These are phyloP conservation scores for Phytophthora pistaciae DNA, from an alignment of 352 stramenopile genomes.

Conservation along the genomic window DNA sequence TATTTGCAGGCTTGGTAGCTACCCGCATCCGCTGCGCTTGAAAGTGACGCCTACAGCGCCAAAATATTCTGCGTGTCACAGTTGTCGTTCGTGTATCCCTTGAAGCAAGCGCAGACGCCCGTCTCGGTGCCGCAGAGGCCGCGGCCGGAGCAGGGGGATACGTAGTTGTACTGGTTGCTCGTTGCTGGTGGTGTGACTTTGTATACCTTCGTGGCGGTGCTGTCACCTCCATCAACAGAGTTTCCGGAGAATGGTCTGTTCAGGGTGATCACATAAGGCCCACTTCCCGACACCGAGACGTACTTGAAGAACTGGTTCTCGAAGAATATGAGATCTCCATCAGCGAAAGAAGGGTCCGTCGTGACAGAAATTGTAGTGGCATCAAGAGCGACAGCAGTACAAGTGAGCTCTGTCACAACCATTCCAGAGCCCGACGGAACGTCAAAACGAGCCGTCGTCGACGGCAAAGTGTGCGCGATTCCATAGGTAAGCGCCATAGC, in stretches of 20 bases:
- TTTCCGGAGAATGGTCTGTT: slow-evolving; percentile 64
- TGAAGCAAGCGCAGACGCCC: slow-evolving; percentile 89
- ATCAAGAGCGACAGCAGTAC: slow-evolving; percentile 9
- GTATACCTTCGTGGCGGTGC: slow-evolving; percentile 27
- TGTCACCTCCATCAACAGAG: slow-evolving; percentile 19
- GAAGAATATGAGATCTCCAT: slow-evolving; percentile 57
- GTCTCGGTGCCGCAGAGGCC: slow-evolving; percentile 72
- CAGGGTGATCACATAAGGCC: slow-evolving; percentile 32
- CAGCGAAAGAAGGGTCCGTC: background rate
- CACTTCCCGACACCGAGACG: background rate
- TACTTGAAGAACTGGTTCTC: slow-evolving; percentile 15
- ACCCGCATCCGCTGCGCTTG: background rate
- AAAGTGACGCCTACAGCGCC: slow-evolving; percentile 52
- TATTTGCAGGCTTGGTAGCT: background rate
- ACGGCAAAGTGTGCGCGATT: background rate
- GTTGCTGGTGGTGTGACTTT: slow-evolving; percentile 39
- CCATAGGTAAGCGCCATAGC: background rate
- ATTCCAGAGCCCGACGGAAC: background rate
- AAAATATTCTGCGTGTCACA: slow-evolving; percentile 88
- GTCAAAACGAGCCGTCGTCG: background rate
- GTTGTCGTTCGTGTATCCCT: slow-evolving; percentile 91
- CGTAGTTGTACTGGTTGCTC: slow-evolving; percentile 70
- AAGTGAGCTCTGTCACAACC: background rate
- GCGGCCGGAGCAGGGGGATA: slow-evolving; percentile 77
- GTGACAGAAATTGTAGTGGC: slow-evolving; percentile 18